Evolutionary conservation across 2,329 filamentous ascomycete species (phyloP).

Genomic region (Colletotrichum neosansevieriae): DNA sequence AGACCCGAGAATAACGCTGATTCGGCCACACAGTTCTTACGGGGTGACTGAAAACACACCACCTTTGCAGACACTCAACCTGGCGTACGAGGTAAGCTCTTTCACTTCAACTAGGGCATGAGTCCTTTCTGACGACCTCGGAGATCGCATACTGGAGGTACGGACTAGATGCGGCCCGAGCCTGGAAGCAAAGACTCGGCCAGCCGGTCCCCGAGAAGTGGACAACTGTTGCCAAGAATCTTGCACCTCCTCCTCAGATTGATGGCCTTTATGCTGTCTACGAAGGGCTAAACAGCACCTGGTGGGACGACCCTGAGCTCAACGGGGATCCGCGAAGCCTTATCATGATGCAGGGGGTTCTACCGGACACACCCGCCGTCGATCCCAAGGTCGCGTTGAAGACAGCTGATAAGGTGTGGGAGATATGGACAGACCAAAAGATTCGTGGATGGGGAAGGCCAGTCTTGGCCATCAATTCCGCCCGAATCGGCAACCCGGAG

Average conservation of each 20-base stretch:
- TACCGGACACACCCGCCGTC: constrained; percentile 54
- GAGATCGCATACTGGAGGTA: constrained; percentile 68
- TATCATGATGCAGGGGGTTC: constrained; percentile 58
- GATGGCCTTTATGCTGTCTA: constrained; percentile 66
- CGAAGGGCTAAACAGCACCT: constrained; percentile 60
- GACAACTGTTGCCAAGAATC: constrained; percentile 60
- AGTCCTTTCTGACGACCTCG: not conserved
- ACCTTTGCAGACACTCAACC: constrained; percentile 67
- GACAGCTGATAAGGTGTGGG: constrained; percentile 54
- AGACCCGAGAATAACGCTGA: not conserved
- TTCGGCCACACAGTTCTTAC: constrained; percentile 49
- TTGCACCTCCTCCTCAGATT: constrained; percentile 64
- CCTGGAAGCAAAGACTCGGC: constrained; percentile 63
- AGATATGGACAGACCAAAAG: constrained; percentile 56
- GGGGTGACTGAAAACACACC: constrained; percentile 68
- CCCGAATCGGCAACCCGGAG: constrained; percentile 55
- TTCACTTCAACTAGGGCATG: not conserved
- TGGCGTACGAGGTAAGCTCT: constrained; percentile 64
- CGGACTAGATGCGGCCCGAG: constrained; percentile 64
- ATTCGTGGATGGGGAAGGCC: constrained; percentile 61
- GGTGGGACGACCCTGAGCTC: constrained; percentile 54
- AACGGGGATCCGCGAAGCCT: constrained; percentile 58
- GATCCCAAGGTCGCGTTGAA: constrained; percentile 49
- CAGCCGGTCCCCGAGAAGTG: constrained; percentile 58
- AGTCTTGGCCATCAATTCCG: constrained; percentile 59